Evolutionary conservation across 805 yeast species (phyloP).

Genomic region (Komagataella populi): DNA sequence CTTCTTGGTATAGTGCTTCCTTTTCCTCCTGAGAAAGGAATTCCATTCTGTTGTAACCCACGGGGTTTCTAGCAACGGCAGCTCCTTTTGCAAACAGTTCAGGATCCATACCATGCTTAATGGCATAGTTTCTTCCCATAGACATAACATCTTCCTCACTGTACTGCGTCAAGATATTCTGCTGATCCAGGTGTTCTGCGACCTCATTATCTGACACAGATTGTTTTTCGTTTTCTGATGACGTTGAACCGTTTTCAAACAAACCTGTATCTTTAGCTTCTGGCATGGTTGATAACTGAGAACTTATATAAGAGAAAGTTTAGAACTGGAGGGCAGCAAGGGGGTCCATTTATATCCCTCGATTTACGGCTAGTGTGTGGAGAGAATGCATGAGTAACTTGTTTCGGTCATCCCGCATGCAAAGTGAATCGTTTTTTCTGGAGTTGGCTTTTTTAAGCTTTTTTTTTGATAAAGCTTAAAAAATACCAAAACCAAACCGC

Average conservation of each 20-base stretch:
- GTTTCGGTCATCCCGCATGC: background rate
- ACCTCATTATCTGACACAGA: background rate
- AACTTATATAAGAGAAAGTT: background rate
- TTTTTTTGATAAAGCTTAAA: no score
- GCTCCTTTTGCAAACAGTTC: constrained; percentile 55
- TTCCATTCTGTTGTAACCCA: constrained; percentile 42
- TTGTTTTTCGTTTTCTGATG: background rate
- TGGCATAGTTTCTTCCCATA: constrained; percentile 58
- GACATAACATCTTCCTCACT: constrained; percentile 49
- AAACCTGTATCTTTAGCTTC: background rate
- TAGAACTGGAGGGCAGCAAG: background rate
- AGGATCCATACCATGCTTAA: constrained; percentile 36
- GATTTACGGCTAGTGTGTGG: background rate
- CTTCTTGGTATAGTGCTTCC: constrained; percentile 30
- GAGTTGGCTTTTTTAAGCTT: background rate
- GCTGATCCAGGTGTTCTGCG: constrained; percentile 7
- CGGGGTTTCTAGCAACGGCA: constrained; percentile 50
- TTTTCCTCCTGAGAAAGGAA: constrained; percentile 45
- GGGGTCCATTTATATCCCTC: background rate
- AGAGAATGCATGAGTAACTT: background rate
- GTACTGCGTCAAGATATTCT: constrained; percentile 42
- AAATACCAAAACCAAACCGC: no score
- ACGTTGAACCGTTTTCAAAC: background rate
- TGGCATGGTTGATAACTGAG: background rate
- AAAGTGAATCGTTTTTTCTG: background rate